Evolutionary conservation across 352 stramenopile genomes (phyloP), one percentile per base, ranked within the genome.

Genomic region (Phytophthora cryptogea): DNA sequence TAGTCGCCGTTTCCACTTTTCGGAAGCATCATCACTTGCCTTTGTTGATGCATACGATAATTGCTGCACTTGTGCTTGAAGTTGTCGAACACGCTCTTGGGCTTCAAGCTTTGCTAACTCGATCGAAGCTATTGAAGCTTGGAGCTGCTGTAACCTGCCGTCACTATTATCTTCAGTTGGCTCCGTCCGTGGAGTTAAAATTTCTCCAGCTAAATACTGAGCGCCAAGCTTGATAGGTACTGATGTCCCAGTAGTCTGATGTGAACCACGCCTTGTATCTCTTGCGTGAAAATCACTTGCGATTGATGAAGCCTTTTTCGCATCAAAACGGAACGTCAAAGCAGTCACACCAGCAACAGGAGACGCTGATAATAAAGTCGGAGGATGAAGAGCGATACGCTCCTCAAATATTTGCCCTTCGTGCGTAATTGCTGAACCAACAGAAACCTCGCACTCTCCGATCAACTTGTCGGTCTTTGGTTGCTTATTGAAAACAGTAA

Each of bases 351-450:
- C 81, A 11, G 56, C 66, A 8, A 60, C 66, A 16, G n/a, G 9
- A 23, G 32, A 17, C 13, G 16, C 27, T 45, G 41, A n/a, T 9
- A 26, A 28, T 23, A 72, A 54, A 16, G 51, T 59, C 8, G 82
- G 65, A 35, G 86, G 55, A 13, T 74, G 47, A 9, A 93, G 63
- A 3, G 56, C 51, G 26, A 92, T 75, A 36, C 72, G 85, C 16
- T 90, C 82, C 32, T 92, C 70, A 23, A 92, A 85, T 36, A 90
- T 67, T 26, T 89, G 74, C 2, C 86, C 86, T 63, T 95, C 83
- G 20, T 80, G 74, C 0, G 81, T 68, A 17, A 95, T 83, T 7
- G 83, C 82, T 30, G 83, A 90, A 2, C 78, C 74, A 7, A 93
- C 62, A 1, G 83, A 88, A 27, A 95, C 69, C 54, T 93, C 75